These are phyloP conservation scores for Hypoxylon sp. DNA, from an alignment of 2,329 filamentous ascomycete genomes.

Conservation along the genomic window DNA sequence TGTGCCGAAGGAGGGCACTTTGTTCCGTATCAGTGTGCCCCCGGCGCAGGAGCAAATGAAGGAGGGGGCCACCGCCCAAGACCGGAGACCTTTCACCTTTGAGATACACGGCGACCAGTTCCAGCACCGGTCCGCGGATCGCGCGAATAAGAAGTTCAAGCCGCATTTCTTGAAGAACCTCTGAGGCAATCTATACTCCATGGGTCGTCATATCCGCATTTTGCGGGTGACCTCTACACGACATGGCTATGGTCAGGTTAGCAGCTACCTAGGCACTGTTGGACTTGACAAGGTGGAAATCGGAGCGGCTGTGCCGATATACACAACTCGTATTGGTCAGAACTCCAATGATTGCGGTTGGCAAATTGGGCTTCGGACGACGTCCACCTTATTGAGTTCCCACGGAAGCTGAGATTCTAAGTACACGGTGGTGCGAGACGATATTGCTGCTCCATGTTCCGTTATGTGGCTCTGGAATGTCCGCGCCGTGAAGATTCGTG, in stretches of 20 bases:
- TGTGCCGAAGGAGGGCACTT: slow-evolving; percentile 89
- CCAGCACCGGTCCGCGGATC: slow-evolving; percentile 82
- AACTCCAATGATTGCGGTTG: neutral
- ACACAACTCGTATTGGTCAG: neutral
- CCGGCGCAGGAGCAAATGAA: neutral
- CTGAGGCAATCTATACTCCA: slow-evolving; percentile 58
- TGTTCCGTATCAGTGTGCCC: slow-evolving; percentile 83
- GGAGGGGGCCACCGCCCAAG: slow-evolving; percentile 4
- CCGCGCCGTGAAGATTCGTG: neutral
- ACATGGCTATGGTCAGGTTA: neutral
- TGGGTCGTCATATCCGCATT: neutral
- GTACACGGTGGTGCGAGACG: neutral
- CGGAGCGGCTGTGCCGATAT: neutral
- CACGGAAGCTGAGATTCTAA: neutral
- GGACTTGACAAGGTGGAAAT: neutral
- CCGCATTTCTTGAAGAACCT: slow-evolving; percentile 81
- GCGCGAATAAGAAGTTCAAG: slow-evolving; percentile 94
- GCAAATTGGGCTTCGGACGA: neutral
- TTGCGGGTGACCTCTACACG: neutral
- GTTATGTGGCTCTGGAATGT: neutral
- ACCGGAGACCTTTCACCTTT: slow-evolving; percentile 70
- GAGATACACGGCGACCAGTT: slow-evolving; percentile 92
- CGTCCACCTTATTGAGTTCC: neutral
- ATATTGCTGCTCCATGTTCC: neutral
- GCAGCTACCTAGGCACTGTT: neutral